phyloP scores from a whole-genome alignment of 305 asterid species.

The Withania somnifera region DNA sequence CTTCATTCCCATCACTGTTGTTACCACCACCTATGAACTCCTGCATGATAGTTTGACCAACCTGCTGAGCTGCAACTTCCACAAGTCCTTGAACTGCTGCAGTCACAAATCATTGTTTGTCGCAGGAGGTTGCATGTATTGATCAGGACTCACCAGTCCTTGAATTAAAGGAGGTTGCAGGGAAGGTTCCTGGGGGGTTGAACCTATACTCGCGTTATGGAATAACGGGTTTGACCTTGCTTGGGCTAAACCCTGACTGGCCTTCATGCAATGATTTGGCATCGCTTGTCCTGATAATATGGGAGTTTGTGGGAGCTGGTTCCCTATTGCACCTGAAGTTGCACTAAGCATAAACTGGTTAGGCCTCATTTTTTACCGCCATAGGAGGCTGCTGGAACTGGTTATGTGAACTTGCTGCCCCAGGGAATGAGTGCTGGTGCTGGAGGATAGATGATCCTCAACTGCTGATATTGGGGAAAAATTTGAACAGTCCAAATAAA shows the following conservation, averaged over 20 bases:
- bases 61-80: slow-evolving; percentile 35
- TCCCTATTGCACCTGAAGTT: neutral
- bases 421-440: slow-evolving; percentile 18
- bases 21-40: slow-evolving; percentile 14
- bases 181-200: slow-evolving; percentile 6
- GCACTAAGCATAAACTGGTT: neutral
- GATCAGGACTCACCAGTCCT: slow-evolving; percentile 6
- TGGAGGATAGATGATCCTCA: slow-evolving; percentile 4
- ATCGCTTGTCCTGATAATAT: neutral
- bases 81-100: slow-evolving; percentile 28
- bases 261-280: neutral
- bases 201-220: slow-evolving; percentile 19
- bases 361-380: neutral
- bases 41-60: slow-evolving; percentile 30
- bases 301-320: neutral
- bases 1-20: slow-evolving; percentile 9
- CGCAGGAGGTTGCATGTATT: neutral
- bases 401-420: neutral
- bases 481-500: slow-evolving; percentile 34
- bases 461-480: neutral
- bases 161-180: neutral
- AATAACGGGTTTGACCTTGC: neutral
- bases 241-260: slow-evolving; percentile 1
- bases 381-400: slow-evolving; percentile 3
- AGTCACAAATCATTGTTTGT: slow-evolving; percentile 13